phyloP scores from a whole-genome alignment of 805 yeast species.

The Kodamaea kaohsiungensis region DNA sequence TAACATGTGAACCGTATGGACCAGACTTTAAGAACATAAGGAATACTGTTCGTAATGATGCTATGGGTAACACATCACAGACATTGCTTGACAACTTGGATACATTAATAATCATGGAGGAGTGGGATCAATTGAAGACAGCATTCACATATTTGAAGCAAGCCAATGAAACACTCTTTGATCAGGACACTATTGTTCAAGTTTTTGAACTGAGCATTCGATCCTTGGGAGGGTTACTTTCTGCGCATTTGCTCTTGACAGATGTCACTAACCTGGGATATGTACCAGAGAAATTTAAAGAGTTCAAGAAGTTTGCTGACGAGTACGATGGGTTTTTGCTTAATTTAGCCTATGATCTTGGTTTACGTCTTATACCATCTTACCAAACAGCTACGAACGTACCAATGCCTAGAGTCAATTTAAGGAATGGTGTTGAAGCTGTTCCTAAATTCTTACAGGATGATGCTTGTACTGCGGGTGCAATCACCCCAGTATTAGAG shows the following conservation, averaged over 20 bases:
- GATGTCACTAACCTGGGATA: conserved; percentile 20
- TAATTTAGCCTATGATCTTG: conserved; percentile 71
- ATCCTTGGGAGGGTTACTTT: conserved; percentile 76
- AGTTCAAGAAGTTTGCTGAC: conserved; percentile 19
- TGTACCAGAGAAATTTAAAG: conserved; percentile 33
- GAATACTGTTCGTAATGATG: conserved; percentile 73
- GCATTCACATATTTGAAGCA: conserved; percentile 30
- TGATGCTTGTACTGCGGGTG: conserved; percentile 88
- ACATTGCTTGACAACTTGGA: conserved; percentile 82
- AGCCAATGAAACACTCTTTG: conserved; percentile 50
- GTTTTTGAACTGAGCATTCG: conserved; percentile 87
- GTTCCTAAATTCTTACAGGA: conserved; percentile 46
- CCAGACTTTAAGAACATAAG: conserved; percentile 55
- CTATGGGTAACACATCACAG: conserved; percentile 77
- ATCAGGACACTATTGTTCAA: conserved; percentile 71
- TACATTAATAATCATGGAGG: conserved; percentile 71
- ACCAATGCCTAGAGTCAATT: conserved; percentile 80
- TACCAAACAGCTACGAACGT: conserved; percentile 63
- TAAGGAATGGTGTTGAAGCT: conserved; percentile 50
- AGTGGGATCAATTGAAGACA: conserved; percentile 51
- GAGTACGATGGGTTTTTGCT: conserved; percentile 74
- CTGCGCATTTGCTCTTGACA: conserved; percentile 61
- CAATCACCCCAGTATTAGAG: conserved; percentile 80
- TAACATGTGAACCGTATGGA: conserved; percentile 67
- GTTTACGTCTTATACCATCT: conserved; percentile 67